phyloP scores from a whole-genome alignment of 164 flowering plant genomes.

The Brasenia schreberi region DNA sequence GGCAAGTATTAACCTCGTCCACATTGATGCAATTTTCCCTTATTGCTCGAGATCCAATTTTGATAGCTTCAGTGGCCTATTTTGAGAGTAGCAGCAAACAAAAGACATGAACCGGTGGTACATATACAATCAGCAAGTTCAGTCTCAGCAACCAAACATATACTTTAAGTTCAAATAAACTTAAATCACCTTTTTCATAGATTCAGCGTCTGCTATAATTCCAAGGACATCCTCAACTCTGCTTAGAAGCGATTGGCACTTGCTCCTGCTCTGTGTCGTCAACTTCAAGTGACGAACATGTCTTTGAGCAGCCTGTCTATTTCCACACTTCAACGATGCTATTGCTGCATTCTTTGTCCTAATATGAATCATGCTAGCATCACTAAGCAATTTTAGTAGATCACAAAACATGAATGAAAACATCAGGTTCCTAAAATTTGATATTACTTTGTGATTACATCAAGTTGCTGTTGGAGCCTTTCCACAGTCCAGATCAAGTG shows the following conservation, averaged over 20 bases:
- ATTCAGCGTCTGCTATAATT: slow-evolving; percentile 61
- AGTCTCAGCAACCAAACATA: not conserved
- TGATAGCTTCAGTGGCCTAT: slow-evolving; percentile 79
- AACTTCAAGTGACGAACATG: slow-evolving; percentile 49
- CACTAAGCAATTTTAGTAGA: not conserved
- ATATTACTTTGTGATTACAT: slow-evolving; percentile 46
- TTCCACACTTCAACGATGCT: slow-evolving; percentile 42
- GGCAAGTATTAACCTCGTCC: slow-evolving; percentile 52
- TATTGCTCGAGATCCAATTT: slow-evolving; percentile 61
- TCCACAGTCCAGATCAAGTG: slow-evolving; percentile 69
- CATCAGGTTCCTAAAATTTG: not conserved
- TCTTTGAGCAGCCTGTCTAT: slow-evolving; percentile 51
- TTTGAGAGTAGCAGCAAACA: not conserved
- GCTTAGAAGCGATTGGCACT: slow-evolving; percentile 40
- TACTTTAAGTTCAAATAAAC: not conserved
- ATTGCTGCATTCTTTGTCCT: slow-evolving; percentile 60
- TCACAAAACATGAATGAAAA: not conserved
- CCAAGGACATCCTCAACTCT: slow-evolving; percentile 72
- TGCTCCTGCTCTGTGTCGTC: slow-evolving; percentile 52
- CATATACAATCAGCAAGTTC: not conserved
- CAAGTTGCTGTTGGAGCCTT: slow-evolving; percentile 69
- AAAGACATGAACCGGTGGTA: not conserved
- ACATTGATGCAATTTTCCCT: slow-evolving; percentile 46
- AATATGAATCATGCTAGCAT: slow-evolving; percentile 2
- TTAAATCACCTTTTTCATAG: slow-evolving; percentile 55